Base-by-base conservation (phyloP, 2,329 filamentous ascomycete species). In the Pestalotiopsis sp. region DNA sequence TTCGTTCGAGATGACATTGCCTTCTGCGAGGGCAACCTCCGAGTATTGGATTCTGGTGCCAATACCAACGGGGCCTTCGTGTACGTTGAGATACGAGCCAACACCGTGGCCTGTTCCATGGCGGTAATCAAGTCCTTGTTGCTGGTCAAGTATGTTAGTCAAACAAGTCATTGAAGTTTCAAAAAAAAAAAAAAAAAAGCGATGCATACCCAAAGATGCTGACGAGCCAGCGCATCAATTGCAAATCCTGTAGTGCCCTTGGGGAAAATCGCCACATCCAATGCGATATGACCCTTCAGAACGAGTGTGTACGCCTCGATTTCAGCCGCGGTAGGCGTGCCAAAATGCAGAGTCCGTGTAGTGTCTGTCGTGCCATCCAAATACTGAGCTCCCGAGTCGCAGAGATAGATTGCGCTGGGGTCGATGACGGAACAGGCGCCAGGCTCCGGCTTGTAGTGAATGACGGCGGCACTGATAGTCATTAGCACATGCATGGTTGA, bases 81-180 rank as follows among this genome's bases (percentile, higher is more conserved):
- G 96, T 0, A 99, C 96, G 73, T 99, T 99, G 75, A 99, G 83
- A 80, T 91, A 99, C 1, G 94, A 97, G 35, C 96, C 96, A 44
- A 99, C 92, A 57, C 96, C 96, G 77, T 99, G 96, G 10, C 96
- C 96, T 4, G 96, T 99, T 67, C 96, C 96, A 78, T 99, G 96
- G 48, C 96, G 89, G 80, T 98, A 99, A 78, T 99, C 96, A 13
- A 99, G 85, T 0, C 96, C 96, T 75, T 95, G 87, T 76, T 84
- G 83, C 86, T 88, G 68, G n/a, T 20, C 10, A 52, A 6, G 13
- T 10, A 20, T 30, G 56, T 57, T 26, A 66, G 38, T 59, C 17
- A 4, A 70, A 66, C 74, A 67, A 40, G 61, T 20, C 52, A 1
- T 26, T 66, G 20, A 55, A 4, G 22, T 35, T 35, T 35, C 30